Conservation (phyloP, 305 asterid species). For the Plantago lanceolata region DNA sequence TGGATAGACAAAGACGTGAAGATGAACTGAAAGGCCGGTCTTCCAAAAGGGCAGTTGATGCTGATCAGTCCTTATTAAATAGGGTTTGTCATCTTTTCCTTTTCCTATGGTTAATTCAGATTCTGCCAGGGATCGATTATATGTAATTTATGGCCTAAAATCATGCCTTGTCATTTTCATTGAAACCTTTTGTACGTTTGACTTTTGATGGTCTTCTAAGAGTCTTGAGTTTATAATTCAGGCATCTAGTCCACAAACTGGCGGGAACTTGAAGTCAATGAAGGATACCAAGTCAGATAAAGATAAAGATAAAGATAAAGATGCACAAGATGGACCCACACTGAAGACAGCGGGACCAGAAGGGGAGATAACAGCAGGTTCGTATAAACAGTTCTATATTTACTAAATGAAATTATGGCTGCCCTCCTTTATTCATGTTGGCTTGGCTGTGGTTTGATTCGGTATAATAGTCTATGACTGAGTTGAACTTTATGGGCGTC, state of each 20-base stretch:
- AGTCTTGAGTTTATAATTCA: slow-evolving; percentile 25
- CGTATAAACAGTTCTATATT: not conserved
- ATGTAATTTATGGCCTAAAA: not conserved
- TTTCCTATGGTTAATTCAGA: not conserved
- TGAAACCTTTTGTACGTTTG: not conserved
- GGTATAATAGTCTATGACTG: too few relatives aligned
- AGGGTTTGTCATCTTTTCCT: slow-evolving; percentile 41
- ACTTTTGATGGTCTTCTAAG: slow-evolving; percentile 4
- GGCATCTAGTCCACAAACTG: slow-evolving; percentile 93
- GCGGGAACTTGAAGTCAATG: slow-evolving; percentile 70
- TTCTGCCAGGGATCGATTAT: not conserved
- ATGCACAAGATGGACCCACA: slow-evolving; percentile 69
- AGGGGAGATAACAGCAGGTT: slow-evolving; percentile 97
- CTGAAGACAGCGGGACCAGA: slow-evolving; percentile 88
- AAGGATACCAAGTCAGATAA: slow-evolving; percentile 75
- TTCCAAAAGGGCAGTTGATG: slow-evolving; percentile 72
- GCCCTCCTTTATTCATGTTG: too few relatives aligned
- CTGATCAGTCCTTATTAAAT: slow-evolving; percentile 75
- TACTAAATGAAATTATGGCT: too few relatives aligned
- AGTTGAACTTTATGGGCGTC: too few relatives aligned
- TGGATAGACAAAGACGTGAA: slow-evolving; percentile 96
- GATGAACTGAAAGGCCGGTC: slow-evolving; percentile 83
- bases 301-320: slow-evolving; percentile 61
- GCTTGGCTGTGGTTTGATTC: too few relatives aligned
- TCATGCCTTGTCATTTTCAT: not conserved